Evolutionary conservation across 768 basidiomycete species (phyloP), one percentile per base, ranked within the genome.

Genomic region (Tulasnella sp.): DNA sequence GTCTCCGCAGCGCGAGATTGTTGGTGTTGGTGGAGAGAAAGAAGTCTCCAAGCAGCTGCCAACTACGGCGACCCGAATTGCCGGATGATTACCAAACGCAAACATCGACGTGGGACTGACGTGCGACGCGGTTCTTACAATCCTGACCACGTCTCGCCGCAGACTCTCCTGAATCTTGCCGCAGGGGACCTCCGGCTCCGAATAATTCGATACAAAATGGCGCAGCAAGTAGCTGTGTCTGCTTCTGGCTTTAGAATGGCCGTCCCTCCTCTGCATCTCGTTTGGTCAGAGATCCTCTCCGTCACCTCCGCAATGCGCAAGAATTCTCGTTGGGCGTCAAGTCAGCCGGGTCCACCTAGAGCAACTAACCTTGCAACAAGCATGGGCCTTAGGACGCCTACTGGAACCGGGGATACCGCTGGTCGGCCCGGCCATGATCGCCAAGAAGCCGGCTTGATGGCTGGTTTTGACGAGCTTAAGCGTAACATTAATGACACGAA

Each of bases 271-370:
- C 91, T 91, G 78, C 92, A 95, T 88, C 88, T 98, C 61, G 84
- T 99, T 44, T 90, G 93, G 79, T 92, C 95, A 61, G 96, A 99
- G 86, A 93, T 98, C 79, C 88, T 96, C 73, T 87, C 93, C 23
- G 94, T 99, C 81, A 98, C 95, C 46, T 93, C 94, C 2, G 89
- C 90, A 26, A 99, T 99, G 96, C 93, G 97, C 84, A 95, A 96
- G 87, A 99, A 99, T 85, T 95, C 96, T 70, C 90, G 98, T 67
- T 98, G 97, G 97, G 93, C 96, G 23, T 90, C 93, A 16, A 89
- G 78, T 89, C 69, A 88, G 88, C 75, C 89, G 90, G 82, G 89
- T 77, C 69, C 81, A 88, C 35, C 87, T 90, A 81, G 87, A 81
- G 61, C 85, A 89, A 73, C 87, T 89, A 80, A 92, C 92, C 85